Conservation (phyloP, 164 flowering plant genomes). For the Nymphaea colorata region DNA sequence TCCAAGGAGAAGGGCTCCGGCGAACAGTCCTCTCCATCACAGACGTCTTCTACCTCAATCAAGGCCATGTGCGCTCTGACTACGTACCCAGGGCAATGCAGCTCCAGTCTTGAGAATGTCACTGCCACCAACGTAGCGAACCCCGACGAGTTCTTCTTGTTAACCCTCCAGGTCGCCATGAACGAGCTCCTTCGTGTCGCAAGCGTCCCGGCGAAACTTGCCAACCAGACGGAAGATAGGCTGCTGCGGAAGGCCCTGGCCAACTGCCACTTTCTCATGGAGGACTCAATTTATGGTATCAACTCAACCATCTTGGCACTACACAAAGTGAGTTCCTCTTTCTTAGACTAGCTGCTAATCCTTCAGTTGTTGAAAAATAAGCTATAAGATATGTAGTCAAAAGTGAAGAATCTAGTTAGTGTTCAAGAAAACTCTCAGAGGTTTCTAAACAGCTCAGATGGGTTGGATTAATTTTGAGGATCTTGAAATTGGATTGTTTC, state of each 20-base stretch:
- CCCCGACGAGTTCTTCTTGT: slow-evolving; percentile 28
- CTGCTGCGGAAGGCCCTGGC: slow-evolving; percentile 19
- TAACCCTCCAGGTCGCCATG: slow-evolving; percentile 35
- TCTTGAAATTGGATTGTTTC: too few relatives aligned
- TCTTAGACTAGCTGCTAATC: too few relatives aligned
- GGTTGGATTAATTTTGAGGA: too few relatives aligned
- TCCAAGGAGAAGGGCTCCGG: slow-evolving; percentile 12
- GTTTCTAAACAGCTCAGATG: too few relatives aligned
- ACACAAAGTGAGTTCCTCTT: slow-evolving; percentile 3
- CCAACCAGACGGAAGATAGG: neutral
- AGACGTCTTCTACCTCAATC: slow-evolving; percentile 12
- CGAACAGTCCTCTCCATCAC: slow-evolving; percentile 4
- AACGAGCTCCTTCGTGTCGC: slow-evolving; percentile 25
- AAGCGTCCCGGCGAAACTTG: slow-evolving; percentile 14
- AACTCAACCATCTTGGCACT: slow-evolving; percentile 30
- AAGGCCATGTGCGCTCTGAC: slow-evolving; percentile 37
- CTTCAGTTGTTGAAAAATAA: too few relatives aligned
- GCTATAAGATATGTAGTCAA: too few relatives aligned
- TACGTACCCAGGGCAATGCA: slow-evolving; percentile 33
- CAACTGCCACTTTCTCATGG: slow-evolving; percentile 35
- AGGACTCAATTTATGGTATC: slow-evolving; percentile 37
- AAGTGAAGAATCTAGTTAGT: too few relatives aligned
- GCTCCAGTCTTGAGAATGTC: slow-evolving; percentile 21
- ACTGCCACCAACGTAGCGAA: slow-evolving; percentile 13
- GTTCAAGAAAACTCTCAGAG: too few relatives aligned